Conservation (phyloP, 1,139 yeast genomes). For the Geotrichum macrosporum region DNA sequence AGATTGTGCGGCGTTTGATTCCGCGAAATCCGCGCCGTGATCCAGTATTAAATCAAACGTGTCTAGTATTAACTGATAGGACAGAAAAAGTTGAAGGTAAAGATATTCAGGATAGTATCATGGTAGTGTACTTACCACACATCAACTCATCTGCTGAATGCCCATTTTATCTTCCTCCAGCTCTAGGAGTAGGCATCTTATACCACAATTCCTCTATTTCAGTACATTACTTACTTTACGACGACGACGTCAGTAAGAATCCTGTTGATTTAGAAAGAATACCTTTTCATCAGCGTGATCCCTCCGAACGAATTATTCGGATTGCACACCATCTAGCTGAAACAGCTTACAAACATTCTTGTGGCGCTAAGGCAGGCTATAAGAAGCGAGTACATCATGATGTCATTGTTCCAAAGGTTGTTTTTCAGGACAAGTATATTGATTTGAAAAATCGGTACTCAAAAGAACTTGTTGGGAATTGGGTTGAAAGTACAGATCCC, state of each 20-base stretch:
- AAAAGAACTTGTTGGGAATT: constrained; percentile 64
- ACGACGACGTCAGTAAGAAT: constrained; percentile 31
- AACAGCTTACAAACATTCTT: constrained; percentile 78
- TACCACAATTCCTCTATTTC: constrained; percentile 54
- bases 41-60: constrained; percentile 76
- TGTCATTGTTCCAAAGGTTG: constrained; percentile 71
- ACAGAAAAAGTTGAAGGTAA: constrained; percentile 23
- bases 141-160: constrained; percentile 54
- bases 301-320: constrained; percentile 61
- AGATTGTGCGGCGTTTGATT: constrained; percentile 70
- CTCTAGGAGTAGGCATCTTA: constrained; percentile 72
- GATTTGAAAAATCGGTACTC: constrained; percentile 79
- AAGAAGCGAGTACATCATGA: constrained; percentile 88
- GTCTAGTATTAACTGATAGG: constrained; percentile 47
- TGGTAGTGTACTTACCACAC: constrained; percentile 77
- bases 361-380: constrained; percentile 79
- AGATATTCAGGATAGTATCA: constrained; percentile 41
- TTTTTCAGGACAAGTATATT: constrained; percentile 79
- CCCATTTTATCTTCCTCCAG: constrained; percentile 87
- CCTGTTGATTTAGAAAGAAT: constrained; percentile 18
- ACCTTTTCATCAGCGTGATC: constrained; percentile 21
- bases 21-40: constrained; percentile 91
- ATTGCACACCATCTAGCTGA: constrained; percentile 75
- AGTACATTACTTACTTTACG: constrained; percentile 73
- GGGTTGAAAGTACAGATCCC: constrained; percentile 95